Conservation (phyloP, 2,329 filamentous ascomycete genomes). For the Hyphodiscus sp. region DNA sequence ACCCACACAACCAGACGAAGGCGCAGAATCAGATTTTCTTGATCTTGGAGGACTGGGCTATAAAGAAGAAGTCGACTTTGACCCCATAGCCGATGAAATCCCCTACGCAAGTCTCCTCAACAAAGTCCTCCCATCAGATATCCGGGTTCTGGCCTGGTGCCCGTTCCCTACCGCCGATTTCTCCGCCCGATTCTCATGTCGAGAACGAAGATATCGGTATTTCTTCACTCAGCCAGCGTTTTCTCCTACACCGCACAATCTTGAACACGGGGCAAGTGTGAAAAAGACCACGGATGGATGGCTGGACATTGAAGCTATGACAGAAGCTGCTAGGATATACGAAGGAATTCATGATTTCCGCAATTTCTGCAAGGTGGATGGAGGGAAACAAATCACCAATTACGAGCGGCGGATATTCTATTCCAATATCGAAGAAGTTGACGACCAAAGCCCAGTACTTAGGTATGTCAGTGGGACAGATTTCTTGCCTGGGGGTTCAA, state of each 20-base stretch:
- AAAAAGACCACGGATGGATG: constrained; percentile 55
- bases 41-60: constrained; percentile 22
- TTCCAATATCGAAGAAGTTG: constrained; percentile 68
- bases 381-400: constrained; percentile 80
- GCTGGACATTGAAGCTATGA: constrained; percentile 86
- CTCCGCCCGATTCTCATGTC: constrained; percentile 87
- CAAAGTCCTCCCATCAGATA: constrained; percentile 79
- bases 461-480: constrained; percentile 46
- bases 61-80: constrained; percentile 40
- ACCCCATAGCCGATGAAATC: constrained; percentile 74
- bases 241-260: constrained; percentile 53
- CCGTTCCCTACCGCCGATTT: constrained; percentile 73
- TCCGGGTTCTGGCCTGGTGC: constrained; percentile 89
- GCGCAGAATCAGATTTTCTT: constrained; percentile 10
- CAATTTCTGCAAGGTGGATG: constrained; percentile 93
- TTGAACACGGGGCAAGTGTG: constrained; percentile 34
- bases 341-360: constrained; percentile 88
- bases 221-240: constrained; percentile 96
- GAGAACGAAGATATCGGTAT: constrained; percentile 87
- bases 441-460: constrained; percentile 45
- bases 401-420: constrained; percentile 75
- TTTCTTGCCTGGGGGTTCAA: constrained; percentile 34
- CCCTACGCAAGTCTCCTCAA: constrained; percentile 81
- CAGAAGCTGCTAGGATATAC: constrained; percentile 69
- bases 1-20: constrained; percentile 14